phyloP scores from a whole-genome alignment of 2,329 filamentous ascomycete species.

The Sclerotinia sclerotiorum region DNA sequence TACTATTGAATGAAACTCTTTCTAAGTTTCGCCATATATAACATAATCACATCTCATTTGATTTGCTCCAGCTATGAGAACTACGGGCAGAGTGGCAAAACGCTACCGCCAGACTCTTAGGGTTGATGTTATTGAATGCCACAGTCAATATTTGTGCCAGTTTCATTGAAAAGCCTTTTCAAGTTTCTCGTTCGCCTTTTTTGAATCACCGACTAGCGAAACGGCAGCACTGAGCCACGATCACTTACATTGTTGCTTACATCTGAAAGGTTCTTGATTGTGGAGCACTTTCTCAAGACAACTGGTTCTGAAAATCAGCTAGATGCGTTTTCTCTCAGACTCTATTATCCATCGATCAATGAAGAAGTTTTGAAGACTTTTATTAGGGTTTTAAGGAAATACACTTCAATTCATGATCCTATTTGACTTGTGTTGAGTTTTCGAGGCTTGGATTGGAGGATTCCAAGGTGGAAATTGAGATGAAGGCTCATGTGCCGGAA shows the following conservation, averaged over 20 bases:
- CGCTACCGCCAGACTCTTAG: conserved; percentile 48
- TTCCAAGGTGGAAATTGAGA: conserved; percentile 52
- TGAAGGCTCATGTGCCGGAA: conserved; percentile 46
- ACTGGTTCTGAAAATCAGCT: conserved; percentile 57
- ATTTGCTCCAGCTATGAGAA: neutral
- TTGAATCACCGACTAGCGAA: too few relatives aligned
- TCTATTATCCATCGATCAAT: conserved; percentile 48
- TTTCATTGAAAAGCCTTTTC: neutral
- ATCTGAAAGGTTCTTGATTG: conserved; percentile 54
- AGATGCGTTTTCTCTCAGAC: conserved; percentile 53
- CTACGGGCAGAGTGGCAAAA: neutral
- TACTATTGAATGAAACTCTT: too few relatives aligned
- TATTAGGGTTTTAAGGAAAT: neutral
- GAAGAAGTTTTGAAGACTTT: neutral
- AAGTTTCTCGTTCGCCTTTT: too few relatives aligned
- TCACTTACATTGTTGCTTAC: conserved; percentile 45
- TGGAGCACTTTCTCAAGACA: conserved; percentile 51
- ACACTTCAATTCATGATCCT: neutral
- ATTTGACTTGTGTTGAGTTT: conserved; percentile 1
- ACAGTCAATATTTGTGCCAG: conserved; percentile 47
- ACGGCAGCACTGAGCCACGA: too few relatives aligned
- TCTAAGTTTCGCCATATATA: neutral
- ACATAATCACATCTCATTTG: neutral
- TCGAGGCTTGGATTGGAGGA: neutral
- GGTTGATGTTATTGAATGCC: conserved; percentile 46